Conservation (phyloP, 2,329 filamentous ascomycete species). For the Alternaria infectoria region DNA sequence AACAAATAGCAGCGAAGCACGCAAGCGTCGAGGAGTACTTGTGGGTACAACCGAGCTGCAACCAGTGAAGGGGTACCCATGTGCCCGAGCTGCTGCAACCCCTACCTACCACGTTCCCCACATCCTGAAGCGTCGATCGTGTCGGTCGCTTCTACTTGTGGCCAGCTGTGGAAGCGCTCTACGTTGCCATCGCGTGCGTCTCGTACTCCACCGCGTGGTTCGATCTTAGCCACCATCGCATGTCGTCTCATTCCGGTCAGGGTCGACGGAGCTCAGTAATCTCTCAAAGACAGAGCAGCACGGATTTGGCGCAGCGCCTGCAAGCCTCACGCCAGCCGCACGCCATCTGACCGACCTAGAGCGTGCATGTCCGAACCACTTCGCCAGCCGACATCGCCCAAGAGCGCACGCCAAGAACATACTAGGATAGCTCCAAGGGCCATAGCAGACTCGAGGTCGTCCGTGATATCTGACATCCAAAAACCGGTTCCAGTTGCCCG, state of each 20-base stretch:
- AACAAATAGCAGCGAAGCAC: constrained; percentile 27
- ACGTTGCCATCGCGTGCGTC: constrained; percentile 25
- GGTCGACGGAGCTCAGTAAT: constrained; percentile 21
- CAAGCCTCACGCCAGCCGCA: constrained; percentile 29
- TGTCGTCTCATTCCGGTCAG: constrained; percentile 18
- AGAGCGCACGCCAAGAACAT: constrained; percentile 4
- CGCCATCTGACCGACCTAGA: constrained; percentile 18
- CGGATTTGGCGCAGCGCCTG: constrained; percentile 25
- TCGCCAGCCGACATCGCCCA: constrained; percentile 20
- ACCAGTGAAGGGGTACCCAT: constrained; percentile 25
- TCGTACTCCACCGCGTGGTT: constrained; percentile 16
- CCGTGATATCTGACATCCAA: too few relatives aligned
- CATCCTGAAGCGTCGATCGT: constrained; percentile 38
- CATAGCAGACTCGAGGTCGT: constrained; percentile 1
- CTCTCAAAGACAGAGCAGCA: constrained; percentile 9
- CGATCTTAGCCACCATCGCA: constrained; percentile 27
- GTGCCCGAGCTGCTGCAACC: constrained; percentile 15
- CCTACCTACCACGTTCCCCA: constrained; percentile 38
- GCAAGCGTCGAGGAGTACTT: constrained; percentile 28
- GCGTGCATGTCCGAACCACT: background rate
- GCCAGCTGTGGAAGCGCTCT: constrained; percentile 19
- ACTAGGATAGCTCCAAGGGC: background rate
- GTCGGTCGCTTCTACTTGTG: constrained; percentile 29
- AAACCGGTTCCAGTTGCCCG: constrained; percentile 35
- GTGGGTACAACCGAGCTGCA: constrained; percentile 30